Evolutionary conservation across 352 stramenopile genomes (phyloP).

Genomic region (Phytophthora megakarya): DNA sequence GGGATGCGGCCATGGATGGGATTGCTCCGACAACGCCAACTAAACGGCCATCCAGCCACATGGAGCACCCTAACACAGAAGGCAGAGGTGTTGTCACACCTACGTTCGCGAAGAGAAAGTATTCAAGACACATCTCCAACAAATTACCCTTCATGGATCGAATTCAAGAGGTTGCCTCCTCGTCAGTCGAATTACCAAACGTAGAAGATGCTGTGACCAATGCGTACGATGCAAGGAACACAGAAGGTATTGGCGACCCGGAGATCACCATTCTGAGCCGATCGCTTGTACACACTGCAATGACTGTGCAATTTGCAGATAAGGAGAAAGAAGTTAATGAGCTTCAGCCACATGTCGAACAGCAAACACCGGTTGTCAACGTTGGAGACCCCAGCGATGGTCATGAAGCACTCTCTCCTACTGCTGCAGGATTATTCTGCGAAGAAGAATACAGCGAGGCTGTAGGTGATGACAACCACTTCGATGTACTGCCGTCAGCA

Average conservation of each 20-base stretch:
- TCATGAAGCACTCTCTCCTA: slow-evolving; percentile 44
- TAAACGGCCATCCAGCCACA: slow-evolving; percentile 35
- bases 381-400: slow-evolving; percentile 13
- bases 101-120: slow-evolving; percentile 49
- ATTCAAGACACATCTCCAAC: slow-evolving; percentile 35
- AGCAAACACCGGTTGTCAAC: slow-evolving; percentile 9
- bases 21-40: slow-evolving; percentile 20
- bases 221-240: slow-evolving; percentile 38
- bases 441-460: slow-evolving; percentile 69
- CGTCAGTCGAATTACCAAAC: slow-evolving; percentile 28
- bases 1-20: slow-evolving; percentile 15
- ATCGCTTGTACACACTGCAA: slow-evolving; percentile 57
- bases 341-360: slow-evolving; percentile 1
- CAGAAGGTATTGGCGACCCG: slow-evolving; percentile 31
- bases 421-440: slow-evolving; percentile 58
- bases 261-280: slow-evolving; percentile 55
- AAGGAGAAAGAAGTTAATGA: slow-evolving; percentile 29
- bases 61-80: slow-evolving; percentile 30
- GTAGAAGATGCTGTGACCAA: slow-evolving; percentile 46
- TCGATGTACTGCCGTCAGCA: not conserved
- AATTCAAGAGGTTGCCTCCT: slow-evolving; percentile 31
- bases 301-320: slow-evolving; percentile 40
- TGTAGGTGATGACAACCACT: slow-evolving; percentile 17
- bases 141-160: slow-evolving; percentile 48
- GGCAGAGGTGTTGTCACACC: slow-evolving; percentile 20